Base-by-base conservation (phyloP, 2,329 filamentous ascomycete genomes). In the Monosporascus sp. region DNA sequence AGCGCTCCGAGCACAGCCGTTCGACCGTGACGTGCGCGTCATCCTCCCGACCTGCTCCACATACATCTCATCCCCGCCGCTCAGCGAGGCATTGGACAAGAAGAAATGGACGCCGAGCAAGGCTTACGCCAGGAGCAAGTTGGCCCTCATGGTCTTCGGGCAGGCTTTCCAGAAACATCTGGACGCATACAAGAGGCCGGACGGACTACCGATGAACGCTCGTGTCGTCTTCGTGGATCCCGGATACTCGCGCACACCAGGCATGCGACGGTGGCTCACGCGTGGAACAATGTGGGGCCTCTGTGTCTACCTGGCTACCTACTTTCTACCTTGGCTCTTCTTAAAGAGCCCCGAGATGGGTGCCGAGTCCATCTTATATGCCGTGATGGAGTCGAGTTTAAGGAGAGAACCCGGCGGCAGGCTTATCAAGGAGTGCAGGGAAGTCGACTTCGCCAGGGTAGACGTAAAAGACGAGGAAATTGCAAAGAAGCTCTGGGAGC, bases 101-200 rank as follows among this genome's bases (percentile, higher is more conserved):
- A 72, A 78, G 47, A 71, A 72, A 47, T 84, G 83, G 79, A 76
- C 81, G 0, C 76, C 83, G 0, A 69, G 71, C 4, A 78, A 72
- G 43, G 81, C 83, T 18, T 89, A 86, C 63, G 76, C 88, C 65
- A 75, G 81, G 72, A 83, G 80, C 75, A 80, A 87, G 77, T 75
- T 97, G 27, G 90, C 94, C 0, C 77, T 97, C 46, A 95, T 93
- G 78, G 84, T 88, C 17, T 97, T 99, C 67, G 92, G 89, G 0
- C 82, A 87, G 48, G 88, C 93, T 8, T 96, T 93, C 68, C 93
- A 97, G 72, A 94, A 96, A 68, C 93, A 97, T 68, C 78, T 99
- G 47, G 85, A 91, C 60, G 75, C 86, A 2, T 96, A 95, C 70
- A 82, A 89, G 64, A 81, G 94, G 24, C 90, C 92, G 0, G 94